Evolutionary conservation across 495 filamentous ascomycete genomes (phyloP), one percentile per base, ranked within the genome.

Genomic region (Trichoderma reesei): DNA sequence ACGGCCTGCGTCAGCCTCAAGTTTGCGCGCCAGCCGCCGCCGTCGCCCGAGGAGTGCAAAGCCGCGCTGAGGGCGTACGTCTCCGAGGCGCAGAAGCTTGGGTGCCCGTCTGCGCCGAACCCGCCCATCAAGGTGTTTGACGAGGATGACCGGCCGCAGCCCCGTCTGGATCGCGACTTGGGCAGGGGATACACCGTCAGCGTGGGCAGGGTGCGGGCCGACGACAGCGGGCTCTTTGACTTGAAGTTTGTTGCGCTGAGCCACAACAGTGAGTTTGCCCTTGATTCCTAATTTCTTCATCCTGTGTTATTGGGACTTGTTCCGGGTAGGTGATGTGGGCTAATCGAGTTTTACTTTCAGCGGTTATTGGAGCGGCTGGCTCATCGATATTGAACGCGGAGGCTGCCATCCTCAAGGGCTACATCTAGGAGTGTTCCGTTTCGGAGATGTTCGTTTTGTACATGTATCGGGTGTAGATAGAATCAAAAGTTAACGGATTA

Each of bases 371-470:
- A 68, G 94, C 94, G 42, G 92, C 94, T 10, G 94, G 94, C 39
- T 94, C 90, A 9, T 96, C 90, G 16, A 95, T 97, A 72, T 76
- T 98, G 64, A 97, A 97, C 73, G 90, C 92, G 13, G 94, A 97
- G 74, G 90, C 92, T 41, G 92, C 93, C 41, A 85, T 96, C 33
- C 82, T 96, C 60, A 95, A 92, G 78, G 94, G 92, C 9, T 90
- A 86, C 68, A 80, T 91, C 67, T 92, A 82, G 26, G 26, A 26
- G 26, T 26, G 78, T 69, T 36, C 18, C n/a, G 13, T 13, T 36
- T 34, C 34, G 16, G 6, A 31, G 26, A 54, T 4, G 3, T 0
- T 20, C 16, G 10, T 36, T 56, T 56, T 26, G 20, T 33, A 26
- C 48, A 8, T 36, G 51, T 56, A 56, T 3, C 26, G 26, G 26